Conservation (phyloP, 2,329 filamentous ascomycete genomes). For the Helotiales sp. region DNA sequence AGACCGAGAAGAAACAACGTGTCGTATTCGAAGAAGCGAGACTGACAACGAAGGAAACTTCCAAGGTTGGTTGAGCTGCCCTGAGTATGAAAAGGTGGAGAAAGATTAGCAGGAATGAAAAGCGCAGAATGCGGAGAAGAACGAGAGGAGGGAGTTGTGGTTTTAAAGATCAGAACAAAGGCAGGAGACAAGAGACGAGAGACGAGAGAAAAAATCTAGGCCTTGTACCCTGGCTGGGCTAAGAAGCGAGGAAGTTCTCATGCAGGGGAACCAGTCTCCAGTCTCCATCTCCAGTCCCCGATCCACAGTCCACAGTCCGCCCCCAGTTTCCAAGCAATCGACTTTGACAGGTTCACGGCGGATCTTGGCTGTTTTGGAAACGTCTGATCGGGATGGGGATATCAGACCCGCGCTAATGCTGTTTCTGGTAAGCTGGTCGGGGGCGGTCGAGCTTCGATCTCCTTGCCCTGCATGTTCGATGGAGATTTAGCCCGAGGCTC, state of each 20-base stretch:
- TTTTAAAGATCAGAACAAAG: neutral
- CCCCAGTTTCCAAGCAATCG: neutral
- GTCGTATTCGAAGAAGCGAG: neutral
- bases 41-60: conserved; percentile 5
- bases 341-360: neutral
- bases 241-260: neutral
- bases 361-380: conserved; percentile 20
- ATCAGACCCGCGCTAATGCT: neutral
- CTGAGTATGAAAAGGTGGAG: neutral
- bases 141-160: neutral
- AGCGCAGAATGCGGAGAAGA: neutral
- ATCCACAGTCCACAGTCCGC: no score
- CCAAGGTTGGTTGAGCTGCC: neutral
- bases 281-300: no score
- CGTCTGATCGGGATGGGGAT: conserved; percentile 17
- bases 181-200: neutral
- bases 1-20: conserved; percentile 7
- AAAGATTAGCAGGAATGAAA: neutral
- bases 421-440: neutral
- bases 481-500: neutral
- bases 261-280: neutral
- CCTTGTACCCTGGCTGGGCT: neutral
- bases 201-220: neutral
- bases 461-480: neutral
- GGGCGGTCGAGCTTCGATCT: no score